phyloP scores from a whole-genome alignment of 2,329 filamentous ascomycete genomes.

The Nothopassalora personata region DNA sequence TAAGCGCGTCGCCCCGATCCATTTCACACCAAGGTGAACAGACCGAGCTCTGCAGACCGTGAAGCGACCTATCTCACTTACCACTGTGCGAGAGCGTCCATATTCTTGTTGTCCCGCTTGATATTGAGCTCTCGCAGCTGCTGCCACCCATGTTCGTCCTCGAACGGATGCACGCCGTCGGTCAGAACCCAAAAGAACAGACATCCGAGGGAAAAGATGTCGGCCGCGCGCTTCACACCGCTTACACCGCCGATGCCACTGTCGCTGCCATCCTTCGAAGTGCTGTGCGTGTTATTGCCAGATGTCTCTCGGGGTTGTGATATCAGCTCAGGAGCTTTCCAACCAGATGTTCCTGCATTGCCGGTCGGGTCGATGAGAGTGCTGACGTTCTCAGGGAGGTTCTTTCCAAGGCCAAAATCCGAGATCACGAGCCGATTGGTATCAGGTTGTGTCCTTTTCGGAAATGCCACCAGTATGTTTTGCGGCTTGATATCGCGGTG shows the following conservation, averaged over 20 bases:
- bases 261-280: constrained; percentile 49
- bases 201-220: constrained; percentile 93
- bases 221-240: constrained; percentile 88
- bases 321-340: constrained; percentile 91
- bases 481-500: constrained; percentile 97
- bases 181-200: constrained; percentile 99
- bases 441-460: constrained; percentile 58
- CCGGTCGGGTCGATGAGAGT: constrained; percentile 93
- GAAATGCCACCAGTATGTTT: constrained; percentile 79
- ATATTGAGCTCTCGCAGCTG: constrained; percentile 83
- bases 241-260: constrained; percentile 49
- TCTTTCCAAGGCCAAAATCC: constrained; percentile 97
- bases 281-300: constrained; percentile 40
- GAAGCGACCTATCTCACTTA: too few species aligned
- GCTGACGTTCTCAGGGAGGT: constrained; percentile 87
- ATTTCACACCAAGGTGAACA: too few species aligned
- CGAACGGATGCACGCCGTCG: constrained; percentile 85
- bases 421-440: constrained; percentile 86
- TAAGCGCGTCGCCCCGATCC: too few species aligned
- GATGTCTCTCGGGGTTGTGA: constrained; percentile 49
- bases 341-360: constrained; percentile 89
- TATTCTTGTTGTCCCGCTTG: constrained; percentile 73
- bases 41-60: too few species aligned
- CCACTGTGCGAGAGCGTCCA: constrained; percentile 50
- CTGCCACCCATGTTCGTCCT: constrained; percentile 90